Evolutionary conservation across 2,329 filamentous ascomycete genomes (phyloP).

Genomic region (Diaporthe citrichinensis): DNA sequence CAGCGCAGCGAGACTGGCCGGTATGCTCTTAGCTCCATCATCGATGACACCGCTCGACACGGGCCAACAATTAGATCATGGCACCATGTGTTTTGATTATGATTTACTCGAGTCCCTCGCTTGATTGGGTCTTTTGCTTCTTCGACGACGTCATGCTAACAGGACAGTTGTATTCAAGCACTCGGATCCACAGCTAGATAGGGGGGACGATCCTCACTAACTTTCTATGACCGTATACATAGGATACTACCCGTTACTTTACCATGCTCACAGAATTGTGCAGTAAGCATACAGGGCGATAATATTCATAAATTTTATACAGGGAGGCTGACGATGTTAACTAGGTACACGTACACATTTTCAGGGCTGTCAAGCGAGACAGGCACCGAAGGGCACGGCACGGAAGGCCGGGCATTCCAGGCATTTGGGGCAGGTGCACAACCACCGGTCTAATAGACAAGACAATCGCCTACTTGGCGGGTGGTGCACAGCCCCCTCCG

Average conservation of each 20-base stretch:
- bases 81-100: background rate
- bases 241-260: background rate
- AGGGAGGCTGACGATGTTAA: background rate
- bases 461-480: slow-evolving; percentile 26
- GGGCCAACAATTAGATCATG: slow-evolving; percentile 3
- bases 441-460: slow-evolving; percentile 15
- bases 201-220: background rate
- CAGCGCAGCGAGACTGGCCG: background rate
- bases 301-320: background rate
- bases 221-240: no score
- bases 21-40: background rate
- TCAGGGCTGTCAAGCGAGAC: no score
- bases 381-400: slow-evolving; percentile 8
- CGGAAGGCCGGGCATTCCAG: background rate
- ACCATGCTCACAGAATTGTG: background rate
- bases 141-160: slow-evolving; percentile 13
- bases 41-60: slow-evolving; percentile 5
- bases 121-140: background rate
- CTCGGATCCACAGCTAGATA: slow-evolving; percentile 6
- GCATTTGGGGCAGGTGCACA: background rate
- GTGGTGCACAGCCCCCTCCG: slow-evolving; percentile 20
- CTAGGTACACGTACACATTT: background rate
- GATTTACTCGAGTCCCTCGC: background rate
- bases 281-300: background rate
- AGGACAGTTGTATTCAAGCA: background rate